Evolutionary conservation across 257 asterid genomes (phyloP), one percentile per base, ranked within the genome.

Genomic region (Solanum chilense): DNA sequence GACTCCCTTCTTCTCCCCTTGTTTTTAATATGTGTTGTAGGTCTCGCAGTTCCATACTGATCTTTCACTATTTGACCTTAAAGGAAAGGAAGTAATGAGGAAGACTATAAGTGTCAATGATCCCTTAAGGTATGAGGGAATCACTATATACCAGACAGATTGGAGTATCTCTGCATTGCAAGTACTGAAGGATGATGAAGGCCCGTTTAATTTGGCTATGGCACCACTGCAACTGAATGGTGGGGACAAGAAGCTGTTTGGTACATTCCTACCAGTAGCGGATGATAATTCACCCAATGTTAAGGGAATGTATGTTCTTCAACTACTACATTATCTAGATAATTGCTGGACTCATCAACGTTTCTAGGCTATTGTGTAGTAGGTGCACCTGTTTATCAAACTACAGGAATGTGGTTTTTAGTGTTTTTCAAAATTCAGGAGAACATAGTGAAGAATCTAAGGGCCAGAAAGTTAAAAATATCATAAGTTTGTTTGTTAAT

Each of bases 121-220:
- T 85, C 99, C 99, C 29, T 90, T 96, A 86, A 94, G 99, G 91
- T 97, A 93, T 16, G 94, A 91, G 23, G 99, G 98, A 71, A 89
- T 97, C 88, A 94, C 99, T 39, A 91, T 91, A 74, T 91, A 91
- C 89, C 93, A 91, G 62, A 91, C 93, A 37, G 93, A 91, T 88
- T 91, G 93, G 99, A 96, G 98, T 90, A 81, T 95, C 88, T 96
- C 99, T 0, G 96, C 99, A 3, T 82, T 96, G 52, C 99, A 95
- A 91, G 68, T 81, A 98, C 88, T 91, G 92, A 96, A 93, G 89
- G 94, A 95, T 82, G 98, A 82, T 33, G 97, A 93, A 93, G 99
- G 99, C 3, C 98, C 99, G 7, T 97, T 93, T 83, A 96, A 96
- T 92, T 93, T 97, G 94, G 99, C 99, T 33, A 73, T 97, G 97